Conservation (phyloP, 2,329 filamentous ascomycete species). For the Davidsoniella neocaledoniae region DNA sequence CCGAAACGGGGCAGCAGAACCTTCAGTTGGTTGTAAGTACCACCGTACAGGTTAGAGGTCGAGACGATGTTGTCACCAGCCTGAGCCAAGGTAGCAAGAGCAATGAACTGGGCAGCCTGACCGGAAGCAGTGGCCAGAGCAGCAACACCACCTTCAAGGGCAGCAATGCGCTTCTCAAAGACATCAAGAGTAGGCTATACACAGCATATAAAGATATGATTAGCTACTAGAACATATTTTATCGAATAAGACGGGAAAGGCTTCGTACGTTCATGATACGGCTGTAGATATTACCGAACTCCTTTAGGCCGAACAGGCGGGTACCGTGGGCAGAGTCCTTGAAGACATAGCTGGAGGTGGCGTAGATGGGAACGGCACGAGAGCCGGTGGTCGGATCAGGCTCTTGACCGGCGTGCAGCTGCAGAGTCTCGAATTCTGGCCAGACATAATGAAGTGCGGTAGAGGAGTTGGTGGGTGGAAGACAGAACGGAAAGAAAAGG, state of each 20-base stretch:
- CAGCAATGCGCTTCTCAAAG: slow-evolving; percentile 92
- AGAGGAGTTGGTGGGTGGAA: slow-evolving; percentile 12
- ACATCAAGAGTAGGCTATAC: slow-evolving; percentile 79
- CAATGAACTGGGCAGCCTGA: slow-evolving; percentile 84
- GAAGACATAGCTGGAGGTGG: slow-evolving; percentile 84
- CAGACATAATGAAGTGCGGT: slow-evolving; percentile 18
- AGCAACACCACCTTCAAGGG: slow-evolving; percentile 79
- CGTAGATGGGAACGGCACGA: slow-evolving; percentile 89
- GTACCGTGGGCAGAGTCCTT: slow-evolving; percentile 93
- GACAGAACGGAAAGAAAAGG: neutral
- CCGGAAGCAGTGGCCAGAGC: slow-evolving; percentile 75
- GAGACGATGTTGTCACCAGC: slow-evolving; percentile 86
- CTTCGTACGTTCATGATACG: slow-evolving; percentile 73
- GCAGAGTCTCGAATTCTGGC: slow-evolving; percentile 66
- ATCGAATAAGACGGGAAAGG: neutral
- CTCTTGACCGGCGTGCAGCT: slow-evolving; percentile 70
- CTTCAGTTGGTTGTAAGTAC: slow-evolving; percentile 96
- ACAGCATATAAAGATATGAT: neutral
- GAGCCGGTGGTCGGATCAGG: slow-evolving; percentile 71
- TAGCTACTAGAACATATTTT: neutral
- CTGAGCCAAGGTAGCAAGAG: slow-evolving; percentile 67
- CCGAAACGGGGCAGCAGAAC: slow-evolving; percentile 76
- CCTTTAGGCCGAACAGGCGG: slow-evolving; percentile 88
- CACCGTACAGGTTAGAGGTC: slow-evolving; percentile 81
- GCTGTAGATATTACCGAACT: slow-evolving; percentile 95